Conservation (phyloP, 2,329 filamentous ascomycete genomes). For the Neoscytalidium dimidiatum region DNA sequence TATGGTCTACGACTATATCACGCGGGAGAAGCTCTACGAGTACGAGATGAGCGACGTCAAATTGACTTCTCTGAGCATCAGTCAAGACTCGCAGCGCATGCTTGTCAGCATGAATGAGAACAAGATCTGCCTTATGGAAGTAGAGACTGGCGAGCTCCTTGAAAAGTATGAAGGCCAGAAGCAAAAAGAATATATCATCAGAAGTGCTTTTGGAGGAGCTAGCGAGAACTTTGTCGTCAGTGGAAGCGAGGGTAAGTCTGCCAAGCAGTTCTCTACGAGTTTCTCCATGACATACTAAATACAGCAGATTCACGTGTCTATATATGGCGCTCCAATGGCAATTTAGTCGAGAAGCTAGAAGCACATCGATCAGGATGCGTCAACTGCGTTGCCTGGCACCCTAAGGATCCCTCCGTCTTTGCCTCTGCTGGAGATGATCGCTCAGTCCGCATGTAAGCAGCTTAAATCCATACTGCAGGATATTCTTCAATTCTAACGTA, state of each 20-base stretch:
- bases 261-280: background rate
- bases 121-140: slow-evolving; percentile 76
- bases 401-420: slow-evolving; percentile 77
- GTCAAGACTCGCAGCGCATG: slow-evolving; percentile 75
- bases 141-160: slow-evolving; percentile 70
- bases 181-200: slow-evolving; percentile 76
- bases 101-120: slow-evolving; percentile 81
- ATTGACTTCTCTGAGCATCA: slow-evolving; percentile 79
- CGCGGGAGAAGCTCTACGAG: slow-evolving; percentile 73
- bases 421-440: slow-evolving; percentile 89
- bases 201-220: slow-evolving; percentile 83
- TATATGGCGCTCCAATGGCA: slow-evolving; percentile 88
- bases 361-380: slow-evolving; percentile 76
- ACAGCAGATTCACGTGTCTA: slow-evolving; percentile 68
- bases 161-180: slow-evolving; percentile 75
- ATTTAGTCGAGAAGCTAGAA: slow-evolving; percentile 71
- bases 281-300: slow-evolving; percentile 3
- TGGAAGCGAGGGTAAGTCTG: slow-evolving; percentile 76
- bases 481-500: background rate
- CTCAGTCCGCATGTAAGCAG: slow-evolving; percentile 73
- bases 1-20: slow-evolving; percentile 79
- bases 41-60: slow-evolving; percentile 68
- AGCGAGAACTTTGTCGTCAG: slow-evolving; percentile 89
- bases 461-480: background rate
- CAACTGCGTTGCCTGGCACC: slow-evolving; percentile 89